Percentiles rank a stretch among this genome's conserved stretches.
These are phyloP conservation scores for Ostreobium quekettii DNA, from an alignment of 139 green algal species.

Conservation along the genomic window DNA sequence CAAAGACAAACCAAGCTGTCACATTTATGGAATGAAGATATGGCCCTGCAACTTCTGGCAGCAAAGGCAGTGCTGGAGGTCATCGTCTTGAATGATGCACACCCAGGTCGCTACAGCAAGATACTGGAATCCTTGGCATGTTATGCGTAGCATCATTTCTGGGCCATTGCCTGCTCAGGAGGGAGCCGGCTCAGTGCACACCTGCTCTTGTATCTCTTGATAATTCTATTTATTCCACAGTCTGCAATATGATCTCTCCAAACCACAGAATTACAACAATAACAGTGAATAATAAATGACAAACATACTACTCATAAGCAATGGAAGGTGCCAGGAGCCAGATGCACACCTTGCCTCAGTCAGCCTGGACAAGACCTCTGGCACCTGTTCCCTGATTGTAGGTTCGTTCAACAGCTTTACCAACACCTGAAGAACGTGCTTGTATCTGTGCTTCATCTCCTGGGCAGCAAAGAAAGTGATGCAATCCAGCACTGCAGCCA, in stretches of 20 bases:
- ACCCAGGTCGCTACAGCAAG: too few relatives aligned
- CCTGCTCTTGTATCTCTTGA: neutral
- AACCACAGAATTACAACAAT: neutral
- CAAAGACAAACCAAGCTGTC: too few relatives aligned
- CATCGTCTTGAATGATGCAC: too few relatives aligned
- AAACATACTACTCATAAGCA: too few relatives aligned
- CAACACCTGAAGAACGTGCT: slow-evolving; percentile 39
- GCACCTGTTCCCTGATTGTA: slow-evolving; percentile 35
- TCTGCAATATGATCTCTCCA: neutral
- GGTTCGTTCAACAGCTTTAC: slow-evolving; percentile 48
- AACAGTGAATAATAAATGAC: too few relatives aligned
- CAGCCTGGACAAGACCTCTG: slow-evolving; percentile 10
- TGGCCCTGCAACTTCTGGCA: too few relatives aligned
- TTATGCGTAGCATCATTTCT: too few relatives aligned
- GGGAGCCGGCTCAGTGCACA: neutral
- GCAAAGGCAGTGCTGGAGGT: too few relatives aligned
- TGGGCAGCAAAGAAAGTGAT: neutral
- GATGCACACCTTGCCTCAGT: slow-evolving; percentile 11
- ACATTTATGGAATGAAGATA: too few relatives aligned
- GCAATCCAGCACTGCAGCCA: too few relatives aligned
- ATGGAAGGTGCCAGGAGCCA: too few relatives aligned
- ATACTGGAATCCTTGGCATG: too few relatives aligned
- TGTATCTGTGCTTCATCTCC: neutral
- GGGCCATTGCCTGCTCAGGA: neutral
- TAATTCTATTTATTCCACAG: neutral